Base-by-base conservation (phyloP, 2,329 filamentous ascomycete genomes). In the Aspergillus spinulosporus region DNA sequence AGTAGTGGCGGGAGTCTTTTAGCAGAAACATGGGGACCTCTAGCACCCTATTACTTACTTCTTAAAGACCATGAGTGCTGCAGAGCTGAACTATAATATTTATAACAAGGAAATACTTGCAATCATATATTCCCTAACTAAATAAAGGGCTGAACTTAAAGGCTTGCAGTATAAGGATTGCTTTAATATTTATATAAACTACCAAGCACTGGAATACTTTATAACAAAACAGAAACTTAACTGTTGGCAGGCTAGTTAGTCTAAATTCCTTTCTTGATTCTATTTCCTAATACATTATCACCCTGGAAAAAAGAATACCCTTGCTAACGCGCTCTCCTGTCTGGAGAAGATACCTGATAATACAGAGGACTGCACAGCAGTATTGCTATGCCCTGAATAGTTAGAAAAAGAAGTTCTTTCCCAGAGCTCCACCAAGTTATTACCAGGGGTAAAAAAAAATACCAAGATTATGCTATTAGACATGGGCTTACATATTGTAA, bases 71-170 rank as follows among this genome's bases (percentile, higher is more conserved):
- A 54, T 66, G 7, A 47, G 21, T 2, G 15, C 37, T 5, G 42
- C 55, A 2, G 56, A 72, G 56, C 59, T 21, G 12, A 64, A 66
- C 44, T 72, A 72, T 53, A 44, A 67, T 12, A 69, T 68, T 9
- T 58, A 72, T 53, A 57, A 73, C 49, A 67, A 70, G 36, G 62
- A 73, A 47, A 55, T 72, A 9, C 42, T 73, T 26, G 63, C 63
- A 8, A 66, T 73, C 37, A 55, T 73, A 5, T 12, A 48, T 8
- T 52, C 47, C 8, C 60, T 70, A 32, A 53, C 68, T 43, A 55
- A 66, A 49, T 72, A 59, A 63, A 4, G 56, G 1, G 32, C 58
- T 1, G 44, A 68, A 9, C 52, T 67, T 6, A 48, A 63, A 57
- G 56, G 59, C 4, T 7, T 49, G 15, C 32, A 49, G 15, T 7